Evolutionary conservation across 2,329 filamentous ascomycete genomes (phyloP).

Genomic region (Clarireedia monteithiana): DNA sequence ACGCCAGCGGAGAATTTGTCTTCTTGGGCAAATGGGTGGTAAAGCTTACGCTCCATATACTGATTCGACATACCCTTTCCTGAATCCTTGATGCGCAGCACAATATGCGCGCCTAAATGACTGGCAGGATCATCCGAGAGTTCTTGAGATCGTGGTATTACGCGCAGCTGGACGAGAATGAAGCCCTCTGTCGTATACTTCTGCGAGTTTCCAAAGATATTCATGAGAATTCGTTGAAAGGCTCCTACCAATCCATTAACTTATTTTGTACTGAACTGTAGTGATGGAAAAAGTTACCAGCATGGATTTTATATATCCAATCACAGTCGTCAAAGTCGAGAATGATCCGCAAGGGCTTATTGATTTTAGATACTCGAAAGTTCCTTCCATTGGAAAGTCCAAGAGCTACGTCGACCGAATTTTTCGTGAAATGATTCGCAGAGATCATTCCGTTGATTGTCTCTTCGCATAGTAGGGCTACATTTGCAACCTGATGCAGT

Average conservation of each 20-base stretch:
- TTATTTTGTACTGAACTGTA: slow-evolving; percentile 44
- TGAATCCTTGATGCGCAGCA: slow-evolving; percentile 43
- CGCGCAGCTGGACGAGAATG: slow-evolving; percentile 32
- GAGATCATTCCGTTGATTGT: slow-evolving; percentile 26
- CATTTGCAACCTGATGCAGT: slow-evolving; percentile 21
- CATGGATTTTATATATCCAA: slow-evolving; percentile 23
- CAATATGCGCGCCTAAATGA: slow-evolving; percentile 33
- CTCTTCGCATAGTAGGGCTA: slow-evolving; percentile 26
- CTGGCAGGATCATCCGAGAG: slow-evolving; percentile 48
- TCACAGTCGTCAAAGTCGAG: slow-evolving; percentile 25
- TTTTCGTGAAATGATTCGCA: slow-evolving; percentile 8
- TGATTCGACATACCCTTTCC: slow-evolving; percentile 55
- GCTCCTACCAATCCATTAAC: slow-evolving; percentile 36
- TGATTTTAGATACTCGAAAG: background rate
- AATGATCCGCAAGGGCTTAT: slow-evolving; percentile 17
- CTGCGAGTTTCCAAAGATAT: slow-evolving; percentile 50
- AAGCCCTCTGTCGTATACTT: slow-evolving; percentile 48
- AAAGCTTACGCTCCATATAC: slow-evolving; percentile 50
- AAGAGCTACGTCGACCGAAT: background rate
- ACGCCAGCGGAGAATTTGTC: slow-evolving; percentile 46
- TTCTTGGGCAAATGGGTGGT: slow-evolving; percentile 54
- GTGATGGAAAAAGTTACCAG: slow-evolving; percentile 22
- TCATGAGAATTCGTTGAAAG: slow-evolving; percentile 44
- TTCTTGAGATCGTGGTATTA: background rate
- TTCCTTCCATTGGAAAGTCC: slow-evolving; percentile 2